phyloP scores from a whole-genome alignment of 1,139 yeast genomes.

The Saccharomyces hybrid region DNA sequence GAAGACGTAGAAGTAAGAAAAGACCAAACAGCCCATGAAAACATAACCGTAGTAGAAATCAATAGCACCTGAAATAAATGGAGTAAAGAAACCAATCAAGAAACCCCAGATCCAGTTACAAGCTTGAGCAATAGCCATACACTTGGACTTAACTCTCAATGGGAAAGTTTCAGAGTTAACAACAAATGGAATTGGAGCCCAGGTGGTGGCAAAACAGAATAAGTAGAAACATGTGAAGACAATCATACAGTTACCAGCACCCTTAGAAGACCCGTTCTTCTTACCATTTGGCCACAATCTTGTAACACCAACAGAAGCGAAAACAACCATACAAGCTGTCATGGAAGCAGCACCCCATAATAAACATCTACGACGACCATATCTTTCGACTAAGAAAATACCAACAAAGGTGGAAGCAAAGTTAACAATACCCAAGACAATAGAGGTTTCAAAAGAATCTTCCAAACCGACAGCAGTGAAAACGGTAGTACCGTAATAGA shows the following conservation, averaged over 20 bases:
- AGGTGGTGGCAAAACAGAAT: slow-evolving; percentile 73
- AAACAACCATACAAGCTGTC: slow-evolving; percentile 57
- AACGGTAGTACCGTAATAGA: slow-evolving; percentile 72
- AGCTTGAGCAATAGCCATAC: slow-evolving; percentile 65
- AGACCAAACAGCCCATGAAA: slow-evolving; percentile 61
- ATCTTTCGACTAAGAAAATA: slow-evolving; percentile 55
- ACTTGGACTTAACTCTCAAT: slow-evolving; percentile 69
- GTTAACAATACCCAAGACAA: slow-evolving; percentile 71
- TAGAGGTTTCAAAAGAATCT: slow-evolving; percentile 70
- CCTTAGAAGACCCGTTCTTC: slow-evolving; percentile 43
- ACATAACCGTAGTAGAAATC: slow-evolving; percentile 55
- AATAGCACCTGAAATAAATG: slow-evolving; percentile 49
- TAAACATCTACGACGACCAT: slow-evolving; percentile 64
- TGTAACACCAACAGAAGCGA: slow-evolving; percentile 62
- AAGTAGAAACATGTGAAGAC: slow-evolving; percentile 72
- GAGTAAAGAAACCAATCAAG: slow-evolving; percentile 69
- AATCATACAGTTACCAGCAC: slow-evolving; percentile 73
- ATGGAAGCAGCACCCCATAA: slow-evolving; percentile 57
- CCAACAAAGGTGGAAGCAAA: slow-evolving; percentile 67
- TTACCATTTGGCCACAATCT: slow-evolving; percentile 50
- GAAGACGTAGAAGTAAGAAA: slow-evolving; percentile 57
- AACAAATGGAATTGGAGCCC: slow-evolving; percentile 80
- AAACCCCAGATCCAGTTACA: slow-evolving; percentile 77
- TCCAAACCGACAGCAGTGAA: slow-evolving; percentile 68
- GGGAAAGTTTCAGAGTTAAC: slow-evolving; percentile 74